Percentiles rank a stretch among this genome's conserved stretches.
phyloP scores from a whole-genome alignment of 2,329 filamentous ascomycete species.

The Alternaria gansuensis region DNA sequence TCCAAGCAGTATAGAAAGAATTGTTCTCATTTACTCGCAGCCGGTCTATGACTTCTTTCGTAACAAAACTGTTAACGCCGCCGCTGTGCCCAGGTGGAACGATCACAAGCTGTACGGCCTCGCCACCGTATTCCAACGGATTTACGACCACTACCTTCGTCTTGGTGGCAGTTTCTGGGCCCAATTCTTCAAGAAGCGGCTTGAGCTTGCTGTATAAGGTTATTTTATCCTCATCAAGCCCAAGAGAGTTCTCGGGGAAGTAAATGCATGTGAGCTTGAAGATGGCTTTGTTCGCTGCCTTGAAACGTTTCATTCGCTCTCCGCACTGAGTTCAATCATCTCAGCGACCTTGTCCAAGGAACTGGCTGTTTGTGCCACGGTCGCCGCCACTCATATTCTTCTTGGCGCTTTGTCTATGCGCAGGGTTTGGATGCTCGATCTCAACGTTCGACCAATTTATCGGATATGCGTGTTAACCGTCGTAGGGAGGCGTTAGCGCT shows the following conservation, averaged over 20 bases:
- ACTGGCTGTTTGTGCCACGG: background rate
- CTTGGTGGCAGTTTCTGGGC: background rate
- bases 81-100: background rate
- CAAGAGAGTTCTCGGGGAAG: conserved; percentile 15
- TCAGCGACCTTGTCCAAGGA: background rate
- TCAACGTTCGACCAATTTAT: background rate
- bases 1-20: background rate
- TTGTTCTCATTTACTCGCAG: background rate
- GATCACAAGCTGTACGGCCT: background rate
- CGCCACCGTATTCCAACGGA: background rate
- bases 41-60: background rate
- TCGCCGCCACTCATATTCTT: background rate
- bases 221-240: conserved; percentile 12
- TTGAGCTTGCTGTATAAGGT: background rate
- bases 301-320: conserved; percentile 24
- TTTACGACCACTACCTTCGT: background rate
- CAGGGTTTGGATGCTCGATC: background rate
- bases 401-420: background rate
- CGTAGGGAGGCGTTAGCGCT: background rate
- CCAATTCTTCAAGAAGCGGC: background rate
- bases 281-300: conserved; percentile 16
- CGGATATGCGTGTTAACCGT: background rate
- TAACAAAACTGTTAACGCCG: background rate
- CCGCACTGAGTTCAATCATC: background rate
- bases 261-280: conserved; percentile 25